Evolutionary conservation across 352 stramenopile species (phyloP), one percentile per base, ranked within the genome.

Genomic region (Peronosclerospora sorghi): DNA sequence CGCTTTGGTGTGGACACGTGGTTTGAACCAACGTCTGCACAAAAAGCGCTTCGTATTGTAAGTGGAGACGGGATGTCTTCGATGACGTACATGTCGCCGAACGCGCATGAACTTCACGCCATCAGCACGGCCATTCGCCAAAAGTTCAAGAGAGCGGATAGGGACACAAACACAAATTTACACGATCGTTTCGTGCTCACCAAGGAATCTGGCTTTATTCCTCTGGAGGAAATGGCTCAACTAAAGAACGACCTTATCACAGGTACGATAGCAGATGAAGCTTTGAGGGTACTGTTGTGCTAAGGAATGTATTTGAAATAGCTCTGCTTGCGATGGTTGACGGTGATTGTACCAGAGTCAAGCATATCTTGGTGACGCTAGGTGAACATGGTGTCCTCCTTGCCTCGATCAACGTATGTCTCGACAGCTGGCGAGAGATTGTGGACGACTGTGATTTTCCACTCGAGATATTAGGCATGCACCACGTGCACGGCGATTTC

Each of bases 21-120:
- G 74, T 93, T 93, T 32, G 83, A 95, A 55, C 77, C 83, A 32
- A 90, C 79, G 5, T 94, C 80, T 1, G 71, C 92, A 7, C 70
- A 86, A 34, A 95, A 95, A 50, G 69, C 78, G 1, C 45, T 80
- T 15, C 75, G 70, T 21, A 56, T 85, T 15, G 65, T 86, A 2
- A 60, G 83, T 8, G 70, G 63, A 23, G 41, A 50, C 6, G 69
- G 51, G 0, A 46, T 91, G 1, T 40, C 64, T 24, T 57, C 62
- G 28, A 38, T 89, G 37, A 71, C 65, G 42, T 86, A 86, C 35
- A 67, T 90, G 24, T 88, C 78, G 3, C 79, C 82, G 2, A 94
- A 92, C 37, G 61, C 52, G 12, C 77, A 89, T 29, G 82, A 92
- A 39, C 54, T 88, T 4, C 54, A 68, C 17, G 72, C 73, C 0